Percentiles rank a stretch among this genome's conserved stretches.
Conservation (phyloP, 2,329 filamentous ascomycete genomes). For the Cylindrodendrum hubeiense region DNA sequence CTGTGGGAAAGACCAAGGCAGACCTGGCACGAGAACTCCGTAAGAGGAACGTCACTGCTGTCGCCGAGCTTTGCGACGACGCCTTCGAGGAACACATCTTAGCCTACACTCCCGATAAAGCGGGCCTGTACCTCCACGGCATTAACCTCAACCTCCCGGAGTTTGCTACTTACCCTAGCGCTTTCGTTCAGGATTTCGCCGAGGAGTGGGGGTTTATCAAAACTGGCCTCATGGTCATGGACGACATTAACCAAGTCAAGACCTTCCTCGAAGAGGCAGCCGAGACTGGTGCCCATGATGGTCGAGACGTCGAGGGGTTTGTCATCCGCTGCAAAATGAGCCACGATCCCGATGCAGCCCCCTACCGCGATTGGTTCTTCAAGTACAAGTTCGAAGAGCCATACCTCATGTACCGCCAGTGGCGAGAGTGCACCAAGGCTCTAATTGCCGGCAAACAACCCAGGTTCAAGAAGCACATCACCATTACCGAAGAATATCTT, state of each 20-base stretch:
- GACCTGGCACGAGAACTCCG: conserved; percentile 84
- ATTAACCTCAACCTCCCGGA: conserved; percentile 95
- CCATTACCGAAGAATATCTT: conserved; percentile 93
- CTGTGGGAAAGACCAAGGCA: conserved; percentile 80
- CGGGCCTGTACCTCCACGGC: conserved; percentile 94
- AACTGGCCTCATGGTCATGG: conserved; percentile 82
- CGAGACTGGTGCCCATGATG: conserved; percentile 89
- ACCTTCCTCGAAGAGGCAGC: conserved; percentile 86
- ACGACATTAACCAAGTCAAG: conserved; percentile 81
- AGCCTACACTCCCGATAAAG: conserved; percentile 83
- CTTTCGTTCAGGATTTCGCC: conserved; percentile 89
- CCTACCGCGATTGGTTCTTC: conserved; percentile 97
- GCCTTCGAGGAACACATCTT: conserved; percentile 97
- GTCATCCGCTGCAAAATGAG: conserved; percentile 89
- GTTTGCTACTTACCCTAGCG: conserved; percentile 87
- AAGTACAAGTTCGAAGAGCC: conserved; percentile 99
- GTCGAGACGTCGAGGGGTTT: conserved; percentile 95
- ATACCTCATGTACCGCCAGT: conserved; percentile 98
- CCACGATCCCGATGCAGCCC: conserved; percentile 59
- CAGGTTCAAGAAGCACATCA: conserved; percentile 85
- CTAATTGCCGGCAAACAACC: conserved; percentile 82
- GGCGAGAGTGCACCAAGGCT: conserved; percentile 95
- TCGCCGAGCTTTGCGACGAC: conserved; percentile 97
- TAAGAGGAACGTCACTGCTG: conserved; percentile 88
- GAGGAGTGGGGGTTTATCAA: conserved; percentile 94